Conservation (phyloP, 768 basidiomycete genomes). For the Austroboletus festivus region DNA sequence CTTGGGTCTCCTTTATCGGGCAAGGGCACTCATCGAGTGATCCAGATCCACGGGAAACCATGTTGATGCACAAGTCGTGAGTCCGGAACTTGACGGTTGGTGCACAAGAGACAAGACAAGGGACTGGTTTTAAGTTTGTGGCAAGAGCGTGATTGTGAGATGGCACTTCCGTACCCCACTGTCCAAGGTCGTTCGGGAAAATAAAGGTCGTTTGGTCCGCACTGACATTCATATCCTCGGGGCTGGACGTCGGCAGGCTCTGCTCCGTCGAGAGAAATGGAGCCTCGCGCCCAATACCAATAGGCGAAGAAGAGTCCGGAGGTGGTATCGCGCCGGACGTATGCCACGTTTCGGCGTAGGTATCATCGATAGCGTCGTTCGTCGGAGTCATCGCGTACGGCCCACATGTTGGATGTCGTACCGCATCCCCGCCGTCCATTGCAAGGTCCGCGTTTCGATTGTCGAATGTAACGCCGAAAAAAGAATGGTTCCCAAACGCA, state of each 20-base stretch:
- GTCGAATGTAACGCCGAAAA: not conserved
- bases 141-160: not conserved
- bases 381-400: conserved; percentile 4
- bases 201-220: not conserved
- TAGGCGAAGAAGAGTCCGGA: conserved; percentile 24
- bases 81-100: not conserved
- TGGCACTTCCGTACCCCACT: not conserved
- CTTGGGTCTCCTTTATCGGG: not conserved
- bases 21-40: too few relatives aligned
- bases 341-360: not conserved
- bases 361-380: not conserved
- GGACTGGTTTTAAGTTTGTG: not conserved
- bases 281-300: not conserved
- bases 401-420: not conserved
- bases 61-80: too few relatives aligned
- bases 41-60: too few relatives aligned
- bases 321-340: conserved; percentile 8
- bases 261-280: not conserved
- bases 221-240: not conserved
- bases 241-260: not conserved
- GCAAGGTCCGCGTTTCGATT: not conserved
- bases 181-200: not conserved
- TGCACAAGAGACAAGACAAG: not conserved
- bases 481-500: not conserved
- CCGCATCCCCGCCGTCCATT: not conserved